phyloP scores from a whole-genome alignment of 2,329 filamentous ascomycete species.

The Dactylellina leptospora region DNA sequence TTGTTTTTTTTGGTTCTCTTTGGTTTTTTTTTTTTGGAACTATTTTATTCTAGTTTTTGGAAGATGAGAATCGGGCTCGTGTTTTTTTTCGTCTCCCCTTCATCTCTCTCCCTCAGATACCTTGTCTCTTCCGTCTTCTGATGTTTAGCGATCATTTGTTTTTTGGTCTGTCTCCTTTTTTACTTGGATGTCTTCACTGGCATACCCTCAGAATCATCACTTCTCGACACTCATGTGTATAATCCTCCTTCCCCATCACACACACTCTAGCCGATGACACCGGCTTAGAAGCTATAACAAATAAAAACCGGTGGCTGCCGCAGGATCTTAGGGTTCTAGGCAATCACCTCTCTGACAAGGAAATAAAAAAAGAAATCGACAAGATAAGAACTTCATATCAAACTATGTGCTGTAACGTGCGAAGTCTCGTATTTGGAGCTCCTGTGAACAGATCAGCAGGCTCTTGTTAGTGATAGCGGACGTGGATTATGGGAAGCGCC shows the following conservation, averaged over 20 bases:
- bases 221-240: constrained; percentile 23
- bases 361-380: not conserved
- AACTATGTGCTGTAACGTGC: not conserved
- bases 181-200: constrained; percentile 28
- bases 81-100: constrained; percentile 20
- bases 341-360: constrained; percentile 31
- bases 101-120: constrained; percentile 4
- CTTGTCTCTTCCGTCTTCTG: constrained; percentile 10
- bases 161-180: constrained; percentile 6
- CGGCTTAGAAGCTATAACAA: constrained; percentile 2
- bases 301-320: constrained; percentile 13
- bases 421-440: constrained; percentile 18
- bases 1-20: not conserved
- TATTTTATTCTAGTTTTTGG: constrained; percentile 35
- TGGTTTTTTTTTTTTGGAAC: constrained; percentile 18
- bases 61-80: constrained; percentile 20
- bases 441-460: not conserved
- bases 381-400: constrained; percentile 6
- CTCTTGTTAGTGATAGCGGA: not conserved
- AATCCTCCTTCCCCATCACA: constrained; percentile 9
- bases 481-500: not conserved
- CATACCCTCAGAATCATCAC: constrained; percentile 1
- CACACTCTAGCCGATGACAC: constrained; percentile 4
- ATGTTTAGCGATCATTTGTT: constrained; percentile 37
- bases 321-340: constrained; percentile 12